Evolutionary conservation across 805 yeast genomes (phyloP).

Genomic region (Lachancea waltii): DNA sequence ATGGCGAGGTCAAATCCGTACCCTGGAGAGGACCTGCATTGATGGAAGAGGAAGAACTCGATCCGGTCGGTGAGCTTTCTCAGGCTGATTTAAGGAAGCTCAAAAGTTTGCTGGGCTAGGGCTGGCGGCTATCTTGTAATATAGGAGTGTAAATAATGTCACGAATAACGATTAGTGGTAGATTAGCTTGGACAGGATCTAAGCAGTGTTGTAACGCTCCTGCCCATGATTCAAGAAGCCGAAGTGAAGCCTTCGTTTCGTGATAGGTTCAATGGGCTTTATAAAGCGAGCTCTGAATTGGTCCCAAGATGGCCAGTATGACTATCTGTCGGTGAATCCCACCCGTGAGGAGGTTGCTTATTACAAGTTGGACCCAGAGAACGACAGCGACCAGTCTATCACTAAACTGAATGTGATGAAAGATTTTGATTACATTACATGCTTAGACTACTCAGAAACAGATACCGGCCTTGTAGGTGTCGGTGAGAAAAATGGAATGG

Average conservation of each 20-base stretch:
- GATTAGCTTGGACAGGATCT: no score
- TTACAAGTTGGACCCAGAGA: constrained; percentile 46
- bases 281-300: constrained; percentile 29
- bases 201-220: no score
- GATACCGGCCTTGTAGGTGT: constrained; percentile 59
- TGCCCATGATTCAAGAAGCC: no score
- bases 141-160: no score
- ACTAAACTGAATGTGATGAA: constrained; percentile 45
- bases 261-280: constrained; percentile 27
- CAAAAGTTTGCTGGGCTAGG: neutral
- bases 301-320: constrained; percentile 28
- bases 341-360: constrained; percentile 73
- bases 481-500: constrained; percentile 67
- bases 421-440: constrained; percentile 64
- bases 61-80: constrained; percentile 27
- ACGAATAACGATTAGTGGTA: neutral
- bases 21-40: constrained; percentile 28
- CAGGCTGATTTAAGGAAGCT: constrained; percentile 11
- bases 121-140: neutral
- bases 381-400: constrained; percentile 48
- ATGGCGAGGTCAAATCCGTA: constrained; percentile 17
- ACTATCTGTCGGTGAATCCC: constrained; percentile 59
- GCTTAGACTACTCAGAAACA: constrained; percentile 53
- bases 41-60: constrained; percentile 29
- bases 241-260: no score